Percentiles rank a stretch among this genome's conserved stretches.
Evolutionary conservation across 2,329 filamentous ascomycete genomes (phyloP).

Genomic region (Emergomyces pasteurianus): DNA sequence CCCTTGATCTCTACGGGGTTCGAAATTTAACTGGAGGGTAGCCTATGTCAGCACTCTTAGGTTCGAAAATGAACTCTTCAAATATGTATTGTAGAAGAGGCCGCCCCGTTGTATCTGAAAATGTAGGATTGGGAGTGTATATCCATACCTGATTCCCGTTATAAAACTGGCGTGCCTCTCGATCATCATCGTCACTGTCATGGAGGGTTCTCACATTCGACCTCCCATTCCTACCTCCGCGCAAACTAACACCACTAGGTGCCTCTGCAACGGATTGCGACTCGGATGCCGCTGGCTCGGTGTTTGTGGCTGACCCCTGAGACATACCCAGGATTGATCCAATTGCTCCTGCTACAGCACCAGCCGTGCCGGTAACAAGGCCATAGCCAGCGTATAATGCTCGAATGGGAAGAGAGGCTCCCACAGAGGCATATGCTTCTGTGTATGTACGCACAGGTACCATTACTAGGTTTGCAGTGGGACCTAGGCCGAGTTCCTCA

Average conservation of each 20-base stretch:
- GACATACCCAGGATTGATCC: conserved; percentile 35
- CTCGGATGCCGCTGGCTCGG: conserved; percentile 2
- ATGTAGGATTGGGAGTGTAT: conserved; percentile 2
- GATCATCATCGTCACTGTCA: conserved; percentile 42
- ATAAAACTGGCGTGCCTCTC: conserved; percentile 60
- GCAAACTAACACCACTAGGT: conserved; percentile 8
- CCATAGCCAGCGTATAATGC: conserved; percentile 31
- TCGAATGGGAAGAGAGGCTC: conserved; percentile 28
- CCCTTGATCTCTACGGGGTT: conserved; percentile 51
- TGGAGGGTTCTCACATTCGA: conserved; percentile 41
- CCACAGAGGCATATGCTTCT: conserved; percentile 42
- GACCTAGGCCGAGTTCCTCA: conserved; percentile 57
- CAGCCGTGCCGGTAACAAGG: conserved; percentile 32
- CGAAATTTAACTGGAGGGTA: conserved; percentile 49
- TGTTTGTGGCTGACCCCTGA: conserved; percentile 10
- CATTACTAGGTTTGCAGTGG: conserved; percentile 72
- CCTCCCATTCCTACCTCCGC: conserved; percentile 10
- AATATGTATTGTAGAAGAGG: neutral
- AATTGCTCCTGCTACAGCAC: conserved; percentile 30
- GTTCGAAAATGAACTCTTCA: neutral
- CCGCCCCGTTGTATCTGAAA: neutral
- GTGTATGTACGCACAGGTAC: conserved; percentile 55
- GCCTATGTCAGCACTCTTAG: neutral
- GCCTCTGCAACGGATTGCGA: conserved; percentile 1
- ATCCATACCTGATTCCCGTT: conserved; percentile 76